Conservation (phyloP, 2,329 filamentous ascomycete species). For the Penicillium expansum region DNA sequence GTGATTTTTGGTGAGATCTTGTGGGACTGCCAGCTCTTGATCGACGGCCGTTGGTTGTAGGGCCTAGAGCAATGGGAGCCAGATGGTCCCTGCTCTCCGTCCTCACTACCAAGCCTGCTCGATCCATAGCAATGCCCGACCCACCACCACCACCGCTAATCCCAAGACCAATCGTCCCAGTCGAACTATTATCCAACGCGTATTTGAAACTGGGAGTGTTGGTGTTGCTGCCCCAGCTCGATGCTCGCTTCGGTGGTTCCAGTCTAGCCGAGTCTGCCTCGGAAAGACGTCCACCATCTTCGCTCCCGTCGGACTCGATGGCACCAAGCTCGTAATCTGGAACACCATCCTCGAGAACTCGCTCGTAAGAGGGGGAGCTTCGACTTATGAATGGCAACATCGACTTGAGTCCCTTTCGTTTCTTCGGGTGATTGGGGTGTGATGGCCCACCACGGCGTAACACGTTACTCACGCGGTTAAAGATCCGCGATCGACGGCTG, state of each 20-base stretch:
- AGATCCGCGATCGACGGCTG: slow-evolving; percentile 65
- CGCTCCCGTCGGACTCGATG: slow-evolving; percentile 50
- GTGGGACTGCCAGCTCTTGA: slow-evolving; percentile 52
- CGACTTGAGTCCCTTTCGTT: slow-evolving; percentile 63
- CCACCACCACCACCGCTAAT: slow-evolving; percentile 27
- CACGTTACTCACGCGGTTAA: slow-evolving; percentile 51
- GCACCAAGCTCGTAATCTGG: slow-evolving; percentile 75
- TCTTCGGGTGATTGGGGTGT: slow-evolving; percentile 33
- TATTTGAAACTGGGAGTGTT: slow-evolving; percentile 38
- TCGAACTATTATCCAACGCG: slow-evolving; percentile 41
- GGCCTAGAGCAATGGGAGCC: slow-evolving; percentile 51
- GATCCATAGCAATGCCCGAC: slow-evolving; percentile 49
- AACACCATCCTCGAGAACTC: slow-evolving; percentile 75
- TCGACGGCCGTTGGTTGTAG: slow-evolving; percentile 47
- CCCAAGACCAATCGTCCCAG: slow-evolving; percentile 37
- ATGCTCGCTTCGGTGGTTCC: slow-evolving; percentile 52
- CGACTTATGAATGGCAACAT: slow-evolving; percentile 43
- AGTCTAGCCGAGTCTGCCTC: slow-evolving; percentile 54
- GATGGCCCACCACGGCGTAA: slow-evolving; percentile 33
- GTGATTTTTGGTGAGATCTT: slow-evolving; percentile 37
- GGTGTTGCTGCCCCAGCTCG: slow-evolving; percentile 33
- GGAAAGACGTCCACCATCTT: slow-evolving; percentile 63
- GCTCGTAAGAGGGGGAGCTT: slow-evolving; percentile 64
- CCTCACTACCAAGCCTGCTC: slow-evolving; percentile 72
- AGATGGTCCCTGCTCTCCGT: slow-evolving; percentile 85